Conservation (phyloP, 2,329 filamentous ascomycete species). For the Pseudocercospora macadamiae region DNA sequence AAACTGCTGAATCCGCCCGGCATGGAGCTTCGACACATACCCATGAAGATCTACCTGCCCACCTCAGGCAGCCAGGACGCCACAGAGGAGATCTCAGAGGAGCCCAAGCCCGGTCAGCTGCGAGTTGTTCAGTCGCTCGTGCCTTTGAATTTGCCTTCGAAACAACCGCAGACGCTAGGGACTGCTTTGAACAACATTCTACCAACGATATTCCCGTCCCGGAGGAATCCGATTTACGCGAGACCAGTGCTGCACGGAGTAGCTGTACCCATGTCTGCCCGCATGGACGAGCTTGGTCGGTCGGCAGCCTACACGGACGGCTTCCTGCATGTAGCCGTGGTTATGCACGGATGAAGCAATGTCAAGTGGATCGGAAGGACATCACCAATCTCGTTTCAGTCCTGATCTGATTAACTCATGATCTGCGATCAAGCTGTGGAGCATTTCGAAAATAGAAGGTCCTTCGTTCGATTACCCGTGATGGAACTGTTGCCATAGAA, state of each 20-base stretch:
- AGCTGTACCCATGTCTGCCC: conserved; percentile 75
- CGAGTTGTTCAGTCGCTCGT: conserved; percentile 72
- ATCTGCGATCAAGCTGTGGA: not conserved
- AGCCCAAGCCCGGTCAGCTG: conserved; percentile 44
- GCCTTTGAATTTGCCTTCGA: conserved; percentile 49
- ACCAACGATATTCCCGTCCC: conserved; percentile 83
- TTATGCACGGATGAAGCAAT: conserved; percentile 60
- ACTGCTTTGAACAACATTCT: conserved; percentile 74
- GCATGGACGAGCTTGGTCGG: conserved; percentile 79
- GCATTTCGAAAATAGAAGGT: too few species aligned
- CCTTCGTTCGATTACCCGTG: too few species aligned
- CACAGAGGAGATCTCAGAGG: conserved; percentile 34
- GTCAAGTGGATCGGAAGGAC: not conserved
- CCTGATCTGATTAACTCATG: not conserved
- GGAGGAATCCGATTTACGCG: conserved; percentile 80
- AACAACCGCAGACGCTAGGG: conserved; percentile 71
- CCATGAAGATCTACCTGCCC: conserved; percentile 82
- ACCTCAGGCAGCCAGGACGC: conserved; percentile 46
- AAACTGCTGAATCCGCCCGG: conserved; percentile 74
- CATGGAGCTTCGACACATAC: conserved; percentile 77
- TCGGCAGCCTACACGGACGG: conserved; percentile 89
- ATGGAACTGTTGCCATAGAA: too few species aligned
- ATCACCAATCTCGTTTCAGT: not conserved
- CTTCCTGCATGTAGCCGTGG: conserved; percentile 81
- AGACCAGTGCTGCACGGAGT: conserved; percentile 85